Base-by-base conservation (phyloP, 208 protist species). In the Trypanosoma vivax region DNA sequence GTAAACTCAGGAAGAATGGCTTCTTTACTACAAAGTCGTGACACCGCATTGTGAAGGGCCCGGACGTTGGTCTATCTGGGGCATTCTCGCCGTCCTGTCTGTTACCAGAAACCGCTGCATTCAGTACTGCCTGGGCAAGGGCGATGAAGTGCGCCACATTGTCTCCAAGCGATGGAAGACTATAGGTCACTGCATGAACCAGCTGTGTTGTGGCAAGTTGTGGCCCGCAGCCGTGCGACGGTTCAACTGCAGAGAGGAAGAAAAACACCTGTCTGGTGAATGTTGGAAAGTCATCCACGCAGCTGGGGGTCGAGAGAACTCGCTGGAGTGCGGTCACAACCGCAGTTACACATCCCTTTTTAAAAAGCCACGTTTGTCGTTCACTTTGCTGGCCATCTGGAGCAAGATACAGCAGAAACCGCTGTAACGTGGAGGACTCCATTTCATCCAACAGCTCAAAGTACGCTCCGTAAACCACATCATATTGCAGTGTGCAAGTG, bases 231-330 rank as follows among this genome's bases (percentile, higher is more conserved):
- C 73, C 65, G 29, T 88, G 70, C 9, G 70, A 62, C 9, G 76
- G 70, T 62, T 92, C 81, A 29, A 83, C 81, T 6, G 73, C 53
- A 14, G 71, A 84, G 38, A 92, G 71, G 46, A 89, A 81, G 23
- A 71, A 65, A 39, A 92, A 92, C 2, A 85, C 18, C 27, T 80
- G 62, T n/a, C 72, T 72, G 27, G 88, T 80, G 14, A 85, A 47
- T 25, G 57, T 56, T 31, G 75, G 58, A 45, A 84, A 87, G 11
- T 34, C 60, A n/a, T 50, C 21, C 13, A 69, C 57, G 3, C 56
- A 49, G 18, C 74, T 60, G 19, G 75, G 68, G 0, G 52, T 35
- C 33, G 56, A 25, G 0, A 87, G 49, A 19, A 72, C 47, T 33
- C 63, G 68, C 5, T 79, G 55, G 7, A 83, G 52, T 5, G 79